A percentile compares a stretch with the other conserved stretches of the same genome.
phyloP scores from a whole-genome alignment of 2,329 filamentous ascomycete genomes.

The Penicillium sp. region DNA sequence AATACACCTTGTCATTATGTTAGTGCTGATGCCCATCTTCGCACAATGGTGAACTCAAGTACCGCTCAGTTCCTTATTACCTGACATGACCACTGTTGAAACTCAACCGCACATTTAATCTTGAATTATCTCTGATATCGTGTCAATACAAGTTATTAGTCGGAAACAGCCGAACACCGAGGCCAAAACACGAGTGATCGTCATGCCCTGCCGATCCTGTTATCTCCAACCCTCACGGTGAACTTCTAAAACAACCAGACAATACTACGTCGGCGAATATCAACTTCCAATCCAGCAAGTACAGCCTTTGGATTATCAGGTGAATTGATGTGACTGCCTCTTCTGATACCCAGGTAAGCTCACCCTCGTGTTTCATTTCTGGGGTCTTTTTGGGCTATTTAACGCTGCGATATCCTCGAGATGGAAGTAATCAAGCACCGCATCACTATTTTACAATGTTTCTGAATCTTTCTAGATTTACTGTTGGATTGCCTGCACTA shows the following conservation, averaged over 20 bases:
- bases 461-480: constrained; percentile 2
- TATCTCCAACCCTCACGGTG: not conserved
- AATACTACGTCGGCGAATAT: constrained; percentile 2
- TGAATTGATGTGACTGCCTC: constrained; percentile 1
- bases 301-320: constrained; percentile 1
- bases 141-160: constrained; percentile 1
- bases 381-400: constrained; percentile 6
- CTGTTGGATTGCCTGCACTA: constrained; percentile 1
- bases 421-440: not conserved
- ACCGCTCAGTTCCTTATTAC: not conserved
- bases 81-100: not conserved
- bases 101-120: not conserved
- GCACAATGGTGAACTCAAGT: not conserved
- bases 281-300: constrained; percentile 8
- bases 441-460: constrained; percentile 8
- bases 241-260: constrained; percentile 1
- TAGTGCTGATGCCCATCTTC: too few relatives aligned
- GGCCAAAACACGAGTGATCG: constrained; percentile 1
- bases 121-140: not conserved
- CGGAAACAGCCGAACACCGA: constrained; percentile 19
- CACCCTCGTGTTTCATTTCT: constrained; percentile 1
- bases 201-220: constrained; percentile 6
- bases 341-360: not conserved
- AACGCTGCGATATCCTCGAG: constrained; percentile 5
- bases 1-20: too few relatives aligned